Percentiles rank a stretch among this genome's conserved stretches.
These are phyloP conservation scores for Venturia pyrina DNA, from an alignment of 2,329 filamentous ascomycete species.

Conservation along the genomic window DNA sequence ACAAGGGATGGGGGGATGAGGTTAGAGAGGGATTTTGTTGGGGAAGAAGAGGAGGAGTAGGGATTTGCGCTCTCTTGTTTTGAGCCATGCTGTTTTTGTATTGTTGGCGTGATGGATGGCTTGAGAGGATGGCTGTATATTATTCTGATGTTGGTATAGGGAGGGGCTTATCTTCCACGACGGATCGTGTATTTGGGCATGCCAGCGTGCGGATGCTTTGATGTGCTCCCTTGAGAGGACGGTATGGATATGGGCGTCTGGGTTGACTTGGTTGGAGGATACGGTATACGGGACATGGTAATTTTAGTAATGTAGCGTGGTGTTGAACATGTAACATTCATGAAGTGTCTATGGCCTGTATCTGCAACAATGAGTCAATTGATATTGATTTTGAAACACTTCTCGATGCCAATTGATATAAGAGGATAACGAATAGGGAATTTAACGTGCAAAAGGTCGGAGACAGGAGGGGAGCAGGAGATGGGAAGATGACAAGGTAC, in stretches of 20 bases:
- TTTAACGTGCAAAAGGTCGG: no score
- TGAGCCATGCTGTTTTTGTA: not conserved
- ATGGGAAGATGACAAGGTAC: no score
- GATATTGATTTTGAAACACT: no score
- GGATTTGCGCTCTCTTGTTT: not conserved
- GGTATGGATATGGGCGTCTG: not conserved
- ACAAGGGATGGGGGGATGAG: not conserved
- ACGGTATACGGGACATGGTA: no score
- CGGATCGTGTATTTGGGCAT: not conserved
- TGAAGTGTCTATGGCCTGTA: no score
- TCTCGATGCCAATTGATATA: no score
- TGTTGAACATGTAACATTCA: no score
- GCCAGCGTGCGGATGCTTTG: not conserved
- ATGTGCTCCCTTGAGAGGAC: not conserved
- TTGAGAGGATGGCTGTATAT: not conserved
- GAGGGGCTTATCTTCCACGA: not conserved
- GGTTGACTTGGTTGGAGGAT: no score
- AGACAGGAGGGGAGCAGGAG: no score
- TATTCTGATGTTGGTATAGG: not conserved
- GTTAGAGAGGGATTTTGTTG: constrained; percentile 1
- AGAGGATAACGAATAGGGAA: no score
- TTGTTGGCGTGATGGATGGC: not conserved
- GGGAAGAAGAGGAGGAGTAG: not conserved
- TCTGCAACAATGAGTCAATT: no score
- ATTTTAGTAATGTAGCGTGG: no score